Base-by-base conservation (phyloP, 2,329 filamentous ascomycete genomes). In the Aureobasidium melanogenum region DNA sequence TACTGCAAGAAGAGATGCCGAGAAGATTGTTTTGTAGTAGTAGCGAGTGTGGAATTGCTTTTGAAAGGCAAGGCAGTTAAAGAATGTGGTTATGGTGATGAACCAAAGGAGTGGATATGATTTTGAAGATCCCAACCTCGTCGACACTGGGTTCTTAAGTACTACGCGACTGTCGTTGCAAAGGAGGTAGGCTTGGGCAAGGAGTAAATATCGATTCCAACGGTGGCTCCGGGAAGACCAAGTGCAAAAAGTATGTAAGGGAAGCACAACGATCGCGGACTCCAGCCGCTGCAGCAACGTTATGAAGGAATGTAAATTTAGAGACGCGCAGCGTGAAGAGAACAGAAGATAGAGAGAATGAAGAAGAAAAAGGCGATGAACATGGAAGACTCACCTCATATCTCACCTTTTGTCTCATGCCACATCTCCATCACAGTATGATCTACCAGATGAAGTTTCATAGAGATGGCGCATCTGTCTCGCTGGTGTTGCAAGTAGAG, bases 191-290 rank as follows among this genome's bases (percentile, higher is more conserved):
- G 41, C 60, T 50, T 51, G 44, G 54, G 46, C 57, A 55, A 62
- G 63, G 63, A 57, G 60, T 41, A 57, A 63, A 64, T 63, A 64
- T 64, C 63, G 63, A 64, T 64, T 64, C 52, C 57, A 64, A 64
- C 63, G 63, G 63, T 55, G 30, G 46, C 38, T 38, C 28, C 48
- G 28, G 38, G 39, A 46, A 28, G 44, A 22, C 47, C 44, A 52
- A 46, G 47, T 54, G 39, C 26, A 59, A 47, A 47, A 59, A 59
- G 56, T 41, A 59, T 59, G 56, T 59, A 59, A 59, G 56, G 56
- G 44, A 32, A 50, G 44, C n/a, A 50, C 56, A 59, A 52, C 46
- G 39, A 38, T 54, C 47, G 41, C 38, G 59, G 50, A 48, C 30
- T 61, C 59, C 59, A 41, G 59, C 59, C 59, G 58, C 58, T 61